A percentile compares a stretch with the other conserved stretches of the same genome.
Evolutionary conservation across 2,329 filamentous ascomycete genomes (phyloP).

Genomic region (Colletotrichum liriopes): DNA sequence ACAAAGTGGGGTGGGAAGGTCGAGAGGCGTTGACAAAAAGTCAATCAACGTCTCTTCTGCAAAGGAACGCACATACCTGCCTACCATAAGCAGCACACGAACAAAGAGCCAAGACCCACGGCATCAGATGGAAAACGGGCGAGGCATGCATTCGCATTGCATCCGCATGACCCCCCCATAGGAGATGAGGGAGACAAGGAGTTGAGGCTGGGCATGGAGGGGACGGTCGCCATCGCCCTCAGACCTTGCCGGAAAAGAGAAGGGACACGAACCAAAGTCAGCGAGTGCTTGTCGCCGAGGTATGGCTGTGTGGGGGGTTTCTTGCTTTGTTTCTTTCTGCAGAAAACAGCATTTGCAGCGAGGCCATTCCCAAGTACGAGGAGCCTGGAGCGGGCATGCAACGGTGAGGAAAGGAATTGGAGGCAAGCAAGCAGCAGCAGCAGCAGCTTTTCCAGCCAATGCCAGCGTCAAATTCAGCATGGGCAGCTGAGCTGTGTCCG

Average conservation of each 20-base stretch:
- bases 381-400: neutral
- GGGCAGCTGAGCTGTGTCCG: constrained; percentile 15
- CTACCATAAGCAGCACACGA: neutral
- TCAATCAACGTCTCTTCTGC: neutral
- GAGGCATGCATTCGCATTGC: constrained; percentile 35
- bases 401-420: neutral
- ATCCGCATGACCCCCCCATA: constrained; percentile 20
- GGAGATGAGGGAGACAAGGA: constrained; percentile 15
- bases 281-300: neutral
- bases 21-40: constrained; percentile 9
- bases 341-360: neutral
- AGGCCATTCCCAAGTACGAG: neutral
- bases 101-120: neutral
- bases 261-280: neutral
- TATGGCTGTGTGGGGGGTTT: neutral
- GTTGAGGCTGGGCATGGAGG: constrained; percentile 6
- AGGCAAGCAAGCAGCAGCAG: neutral
- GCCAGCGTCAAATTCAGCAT: neutral
- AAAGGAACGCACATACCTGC: neutral
- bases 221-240: neutral
- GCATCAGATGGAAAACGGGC: constrained; percentile 30
- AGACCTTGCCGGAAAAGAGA: neutral
- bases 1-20: neutral
- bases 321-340: too few species aligned
- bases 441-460: constrained; percentile 5